Percentiles rank a stretch among this genome's conserved stretches.
Conservation (phyloP, 83 land plant species). For the Isoetes engelmannii region DNA sequence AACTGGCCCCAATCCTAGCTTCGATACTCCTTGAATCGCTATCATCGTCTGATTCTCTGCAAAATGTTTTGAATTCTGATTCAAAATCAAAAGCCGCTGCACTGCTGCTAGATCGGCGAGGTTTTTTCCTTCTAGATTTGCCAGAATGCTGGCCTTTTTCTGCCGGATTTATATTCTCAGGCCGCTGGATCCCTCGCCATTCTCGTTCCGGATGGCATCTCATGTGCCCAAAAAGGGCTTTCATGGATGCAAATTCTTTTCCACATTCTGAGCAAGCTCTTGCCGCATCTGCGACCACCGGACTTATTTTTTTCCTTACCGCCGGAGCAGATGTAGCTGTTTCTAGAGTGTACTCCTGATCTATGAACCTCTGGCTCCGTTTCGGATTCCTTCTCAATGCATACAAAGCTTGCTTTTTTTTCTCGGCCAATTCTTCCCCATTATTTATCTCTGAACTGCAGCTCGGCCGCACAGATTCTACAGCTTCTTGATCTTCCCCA, state of each 20-base stretch:
- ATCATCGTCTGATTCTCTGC: neutral
- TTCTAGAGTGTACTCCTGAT: no score
- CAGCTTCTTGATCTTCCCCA: no score
- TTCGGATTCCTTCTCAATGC: no score
- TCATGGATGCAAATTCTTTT: neutral
- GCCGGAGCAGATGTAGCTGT: no score
- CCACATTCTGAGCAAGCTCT: constrained; percentile 9
- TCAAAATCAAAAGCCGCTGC: neutral
- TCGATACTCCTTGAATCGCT: neutral
- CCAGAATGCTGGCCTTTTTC: neutral
- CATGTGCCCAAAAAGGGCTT: constrained; percentile 7
- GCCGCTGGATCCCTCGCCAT: constrained; percentile 4
- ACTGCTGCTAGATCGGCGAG: neutral
- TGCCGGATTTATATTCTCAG: neutral
- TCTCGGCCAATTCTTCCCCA: no score
- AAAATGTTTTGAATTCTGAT: neutral
- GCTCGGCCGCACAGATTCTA: no score
- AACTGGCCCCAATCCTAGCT: no score
- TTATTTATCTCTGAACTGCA: no score
- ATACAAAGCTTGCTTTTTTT: no score
- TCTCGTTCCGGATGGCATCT: constrained; percentile 3
- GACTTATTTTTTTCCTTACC: no score
- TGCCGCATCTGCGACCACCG: no score
- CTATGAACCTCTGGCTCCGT: no score
- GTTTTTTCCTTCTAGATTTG: neutral